These are phyloP conservation scores for Penicillium sp. DNA, from an alignment of 2,329 filamentous ascomycete species.

Conservation along the genomic window DNA sequence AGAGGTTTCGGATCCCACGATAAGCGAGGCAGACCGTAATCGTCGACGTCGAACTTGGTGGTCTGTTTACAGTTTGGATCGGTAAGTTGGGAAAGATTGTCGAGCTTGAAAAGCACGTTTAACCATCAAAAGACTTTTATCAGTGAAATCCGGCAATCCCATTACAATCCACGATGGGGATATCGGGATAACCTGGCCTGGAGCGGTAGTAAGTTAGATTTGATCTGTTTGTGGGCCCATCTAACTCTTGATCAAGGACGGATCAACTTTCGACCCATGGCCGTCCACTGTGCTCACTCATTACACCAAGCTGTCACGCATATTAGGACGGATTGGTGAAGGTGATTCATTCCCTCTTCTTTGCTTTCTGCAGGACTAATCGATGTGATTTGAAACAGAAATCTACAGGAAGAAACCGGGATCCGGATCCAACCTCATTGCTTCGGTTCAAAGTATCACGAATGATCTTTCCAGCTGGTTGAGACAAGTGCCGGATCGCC, in stretches of 20 bases:
- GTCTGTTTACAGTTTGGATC: constrained; percentile 59
- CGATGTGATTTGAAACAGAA: constrained; percentile 24
- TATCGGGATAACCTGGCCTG: constrained; percentile 47
- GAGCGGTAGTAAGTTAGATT: constrained; percentile 25
- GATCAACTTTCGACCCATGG: constrained; percentile 33
- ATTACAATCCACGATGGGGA: constrained; percentile 58
- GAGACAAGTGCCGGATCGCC: constrained; percentile 47
- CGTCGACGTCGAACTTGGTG: constrained; percentile 58
- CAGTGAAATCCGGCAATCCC: constrained; percentile 57
- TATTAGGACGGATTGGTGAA: constrained; percentile 53
- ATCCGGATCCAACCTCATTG: constrained; percentile 51
- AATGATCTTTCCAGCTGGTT: constrained; percentile 54
- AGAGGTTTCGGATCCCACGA: constrained; percentile 45
- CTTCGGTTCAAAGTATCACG: constrained; percentile 55
- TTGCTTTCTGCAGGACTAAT: background rate
- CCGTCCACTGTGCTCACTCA: constrained; percentile 52
- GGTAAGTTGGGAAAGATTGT: constrained; percentile 24
- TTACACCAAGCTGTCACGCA: constrained; percentile 56
- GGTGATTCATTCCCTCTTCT: constrained; percentile 16
- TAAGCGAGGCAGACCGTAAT: constrained; percentile 49
- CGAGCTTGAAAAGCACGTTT: background rate
- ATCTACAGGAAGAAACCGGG: constrained; percentile 54
- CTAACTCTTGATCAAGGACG: constrained; percentile 13
- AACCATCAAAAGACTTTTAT: constrained; percentile 43
- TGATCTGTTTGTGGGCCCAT: background rate